Conservation (phyloP, 306 rosid genomes). For the Cicer chorassanicum region DNA sequence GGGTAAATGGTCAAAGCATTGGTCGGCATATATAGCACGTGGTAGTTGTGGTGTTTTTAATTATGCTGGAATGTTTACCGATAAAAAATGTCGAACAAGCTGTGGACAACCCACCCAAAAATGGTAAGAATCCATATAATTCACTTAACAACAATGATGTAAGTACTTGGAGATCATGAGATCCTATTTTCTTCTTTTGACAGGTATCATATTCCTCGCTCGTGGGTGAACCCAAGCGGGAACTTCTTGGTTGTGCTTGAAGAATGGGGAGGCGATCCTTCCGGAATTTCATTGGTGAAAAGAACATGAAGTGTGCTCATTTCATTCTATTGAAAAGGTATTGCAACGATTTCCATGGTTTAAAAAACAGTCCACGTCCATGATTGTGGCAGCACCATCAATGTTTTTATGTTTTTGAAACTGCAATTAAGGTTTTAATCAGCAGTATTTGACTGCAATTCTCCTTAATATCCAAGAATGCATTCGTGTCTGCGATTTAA, state of each 20-base stretch:
- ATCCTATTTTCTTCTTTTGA: not conserved
- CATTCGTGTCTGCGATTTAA: not conserved
- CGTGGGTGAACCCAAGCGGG: constrained; percentile 81
- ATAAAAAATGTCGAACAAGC: constrained; percentile 60
- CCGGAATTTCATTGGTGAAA: constrained; percentile 66
- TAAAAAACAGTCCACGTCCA: not conserved
- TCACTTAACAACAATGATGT: not conserved
- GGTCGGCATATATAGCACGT: constrained; percentile 66
- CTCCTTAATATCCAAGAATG: not conserved
- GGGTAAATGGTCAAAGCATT: constrained; percentile 84
- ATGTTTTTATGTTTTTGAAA: not conserved
- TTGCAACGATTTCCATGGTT: not conserved
- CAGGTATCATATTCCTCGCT: constrained; percentile 96
- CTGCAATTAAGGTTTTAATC: not conserved
- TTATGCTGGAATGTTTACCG: constrained; percentile 69
- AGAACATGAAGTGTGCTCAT: constrained; percentile 56
- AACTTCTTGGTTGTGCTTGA: constrained; percentile 81
- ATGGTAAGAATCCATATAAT: constrained; percentile 59
- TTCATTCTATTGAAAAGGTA: constrained; percentile 62
- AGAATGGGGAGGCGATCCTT: constrained; percentile 91
- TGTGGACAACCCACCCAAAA: constrained; percentile 80
- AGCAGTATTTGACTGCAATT: not conserved
- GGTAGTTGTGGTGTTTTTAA: constrained; percentile 67
- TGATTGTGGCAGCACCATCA: not conserved
- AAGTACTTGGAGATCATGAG: not conserved